Evolutionary conservation across 495 filamentous ascomycete species (phyloP).

Genomic region (Penicillium turbatum): DNA sequence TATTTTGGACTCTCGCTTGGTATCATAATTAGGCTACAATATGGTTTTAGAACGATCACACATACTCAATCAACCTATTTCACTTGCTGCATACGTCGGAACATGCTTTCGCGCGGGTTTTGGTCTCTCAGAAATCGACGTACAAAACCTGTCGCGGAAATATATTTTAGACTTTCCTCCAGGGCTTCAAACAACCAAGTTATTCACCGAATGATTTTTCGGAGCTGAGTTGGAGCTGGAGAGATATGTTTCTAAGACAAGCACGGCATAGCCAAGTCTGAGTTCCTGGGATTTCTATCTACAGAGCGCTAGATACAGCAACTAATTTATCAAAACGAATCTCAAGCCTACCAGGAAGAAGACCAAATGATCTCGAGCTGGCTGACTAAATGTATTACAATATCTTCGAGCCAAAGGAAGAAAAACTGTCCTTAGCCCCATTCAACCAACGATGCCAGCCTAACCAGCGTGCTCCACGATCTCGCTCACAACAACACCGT

Average conservation of each 20-base stretch:
- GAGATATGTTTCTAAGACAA: too few relatives aligned
- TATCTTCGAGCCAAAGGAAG: not conserved
- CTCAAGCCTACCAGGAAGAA: not conserved
- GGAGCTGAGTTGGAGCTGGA: too few relatives aligned
- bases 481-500: slow-evolving; percentile 73
- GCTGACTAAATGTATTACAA: not conserved
- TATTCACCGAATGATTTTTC: not conserved
- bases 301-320: slow-evolving; percentile 24
- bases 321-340: slow-evolving; percentile 5
- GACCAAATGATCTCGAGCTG: not conserved
- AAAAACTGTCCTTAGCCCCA: not conserved
- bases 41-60: too few relatives aligned
- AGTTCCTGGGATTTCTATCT: slow-evolving; percentile 17
- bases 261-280: not conserved
- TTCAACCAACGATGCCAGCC: not conserved
- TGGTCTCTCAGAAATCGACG: too few relatives aligned
- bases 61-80: too few relatives aligned
- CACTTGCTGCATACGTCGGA: too few relatives aligned
- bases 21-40: too few relatives aligned
- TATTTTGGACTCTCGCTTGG: too few relatives aligned
- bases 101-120: too few relatives aligned
- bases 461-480: slow-evolving; percentile 87
- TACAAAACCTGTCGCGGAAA: too few relatives aligned
- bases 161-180: too few relatives aligned
- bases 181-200: not conserved